Percentiles rank a stretch among this genome's conserved stretches.
Evolutionary conservation across 1,139 yeast genomes (phyloP).

Genomic region (Pichia sp.): DNA sequence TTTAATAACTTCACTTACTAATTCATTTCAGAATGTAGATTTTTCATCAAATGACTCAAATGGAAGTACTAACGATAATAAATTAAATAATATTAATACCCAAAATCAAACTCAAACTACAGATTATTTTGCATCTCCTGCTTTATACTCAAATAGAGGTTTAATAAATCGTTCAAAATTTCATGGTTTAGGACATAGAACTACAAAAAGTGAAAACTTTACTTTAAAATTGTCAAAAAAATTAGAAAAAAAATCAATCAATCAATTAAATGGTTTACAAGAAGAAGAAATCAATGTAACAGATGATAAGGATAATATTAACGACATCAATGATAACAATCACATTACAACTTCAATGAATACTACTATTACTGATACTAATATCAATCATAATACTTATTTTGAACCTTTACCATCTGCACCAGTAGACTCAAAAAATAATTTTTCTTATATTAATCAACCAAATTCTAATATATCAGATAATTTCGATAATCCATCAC

Average conservation of each 20-base stretch:
- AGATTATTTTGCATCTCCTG: neutral
- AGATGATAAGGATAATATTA: neutral
- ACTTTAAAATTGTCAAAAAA: conserved; percentile 7
- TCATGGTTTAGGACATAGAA: conserved; percentile 15
- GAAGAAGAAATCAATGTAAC: conserved; percentile 2
- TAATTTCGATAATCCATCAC: neutral
- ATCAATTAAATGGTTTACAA: conserved; percentile 6
- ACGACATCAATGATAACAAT: neutral
- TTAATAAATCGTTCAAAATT: conserved; percentile 9
- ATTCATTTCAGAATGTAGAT: too few species aligned
- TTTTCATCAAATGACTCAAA: too few species aligned
- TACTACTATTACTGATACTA: neutral
- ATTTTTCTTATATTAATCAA: conserved; percentile 4
- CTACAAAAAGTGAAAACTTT: conserved; percentile 16
- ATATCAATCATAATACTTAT: neutral
- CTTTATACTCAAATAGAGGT: conserved; percentile 4
- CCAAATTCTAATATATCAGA: neutral
- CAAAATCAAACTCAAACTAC: neutral
- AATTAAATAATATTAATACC: neutral
- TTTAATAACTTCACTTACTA: too few species aligned
- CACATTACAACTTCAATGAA: neutral
- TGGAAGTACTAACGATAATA: neutral
- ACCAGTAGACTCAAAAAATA: conserved; percentile 9
- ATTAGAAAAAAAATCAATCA: conserved; percentile 4
- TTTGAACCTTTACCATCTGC: conserved; percentile 9